Evolutionary conservation across 2,329 filamentous ascomycete species (phyloP), one percentile per base, ranked within the genome.

Genomic region (Juglanconis juglandina): DNA sequence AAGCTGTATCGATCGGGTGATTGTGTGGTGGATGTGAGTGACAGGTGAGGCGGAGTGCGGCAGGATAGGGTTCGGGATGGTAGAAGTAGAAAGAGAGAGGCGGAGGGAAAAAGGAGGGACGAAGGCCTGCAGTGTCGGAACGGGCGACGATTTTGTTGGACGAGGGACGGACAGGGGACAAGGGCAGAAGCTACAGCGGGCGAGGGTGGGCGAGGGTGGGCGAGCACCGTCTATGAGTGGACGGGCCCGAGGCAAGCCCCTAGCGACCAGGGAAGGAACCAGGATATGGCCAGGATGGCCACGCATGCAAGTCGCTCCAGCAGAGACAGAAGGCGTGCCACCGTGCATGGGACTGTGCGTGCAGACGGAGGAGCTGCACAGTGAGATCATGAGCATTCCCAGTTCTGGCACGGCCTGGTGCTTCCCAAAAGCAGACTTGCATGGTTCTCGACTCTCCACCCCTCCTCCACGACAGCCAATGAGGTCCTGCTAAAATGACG

Each of bases 11-110:
- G 17, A 46, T 34, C 8, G 32, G 35, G 34, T 53, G 5, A 24
- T 39, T 24, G n/a, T 32, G 35, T 49, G 42, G 17, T 13, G 8
- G 11, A 39, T 14, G 5, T 39, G 34, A 8, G 32, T 34, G 8
- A n/a, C 7, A 39, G 41, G 33, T 55, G 54, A 42, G 44, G 48
- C 24, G 33, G 34, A 48, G 54, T 17, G 24, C 24, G 33, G 17
- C 17, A 39, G 41, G 52, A 48, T 56, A 62, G 56, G 56, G 56
- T 62, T 62, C 56, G 60, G 56, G 51, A 58, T 55, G 52, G 52
- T 59, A 56, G 60, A 62, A 62, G 60, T 59, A 62, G 53, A 52
- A 49, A 48, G 47, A 30, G 50, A 48, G 49, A 60, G 58, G 53
- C 48, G 51, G 53, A 33, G 33, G 32, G 48, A 58, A 49, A 46